phyloP scores from a whole-genome alignment of 306 rosid genomes.

The Corylus americana region DNA sequence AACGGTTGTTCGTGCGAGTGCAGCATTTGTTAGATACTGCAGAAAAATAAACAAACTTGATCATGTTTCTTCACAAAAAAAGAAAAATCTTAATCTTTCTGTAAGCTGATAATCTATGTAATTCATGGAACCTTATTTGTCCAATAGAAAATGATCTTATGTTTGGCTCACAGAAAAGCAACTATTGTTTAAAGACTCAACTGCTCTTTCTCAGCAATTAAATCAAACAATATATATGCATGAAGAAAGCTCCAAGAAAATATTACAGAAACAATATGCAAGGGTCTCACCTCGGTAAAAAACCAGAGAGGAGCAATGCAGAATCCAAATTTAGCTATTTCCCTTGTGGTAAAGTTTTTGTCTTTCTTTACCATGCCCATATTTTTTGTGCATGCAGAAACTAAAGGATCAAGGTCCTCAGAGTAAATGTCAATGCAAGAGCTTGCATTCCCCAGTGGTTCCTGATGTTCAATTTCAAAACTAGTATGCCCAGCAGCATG shows the following conservation, averaged over 20 bases:
- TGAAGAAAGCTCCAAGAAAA: slow-evolving; percentile 8
- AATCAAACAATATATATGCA: not conserved
- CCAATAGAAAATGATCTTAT: not conserved
- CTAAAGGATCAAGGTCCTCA: slow-evolving; percentile 23
- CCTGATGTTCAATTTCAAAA: slow-evolving; percentile 27
- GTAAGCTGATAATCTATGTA: not conserved
- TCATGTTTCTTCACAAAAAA: not conserved
- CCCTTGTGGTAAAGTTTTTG: slow-evolving; percentile 16
- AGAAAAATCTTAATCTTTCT: not conserved
- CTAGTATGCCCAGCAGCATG: not conserved
- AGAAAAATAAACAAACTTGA: not conserved
- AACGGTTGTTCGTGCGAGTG: slow-evolving; percentile 38
- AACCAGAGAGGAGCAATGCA: slow-evolving; percentile 38
- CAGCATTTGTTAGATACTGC: slow-evolving; percentile 37
- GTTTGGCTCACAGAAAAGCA: not conserved
- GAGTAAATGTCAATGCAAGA: slow-evolving; percentile 6
- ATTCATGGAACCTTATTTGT: not conserved
- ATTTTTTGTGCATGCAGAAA: slow-evolving; percentile 4
- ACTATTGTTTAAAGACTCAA: not conserved
- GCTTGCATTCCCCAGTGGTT: not conserved
- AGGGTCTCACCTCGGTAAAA: slow-evolving; percentile 33
- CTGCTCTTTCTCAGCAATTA: not conserved
- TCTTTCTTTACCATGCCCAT: slow-evolving; percentile 19
- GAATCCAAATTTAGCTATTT: slow-evolving; percentile 31
- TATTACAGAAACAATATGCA: not conserved